phyloP scores from a whole-genome alignment of 331 rosid genomes.

The Rosa hybrid region DNA sequence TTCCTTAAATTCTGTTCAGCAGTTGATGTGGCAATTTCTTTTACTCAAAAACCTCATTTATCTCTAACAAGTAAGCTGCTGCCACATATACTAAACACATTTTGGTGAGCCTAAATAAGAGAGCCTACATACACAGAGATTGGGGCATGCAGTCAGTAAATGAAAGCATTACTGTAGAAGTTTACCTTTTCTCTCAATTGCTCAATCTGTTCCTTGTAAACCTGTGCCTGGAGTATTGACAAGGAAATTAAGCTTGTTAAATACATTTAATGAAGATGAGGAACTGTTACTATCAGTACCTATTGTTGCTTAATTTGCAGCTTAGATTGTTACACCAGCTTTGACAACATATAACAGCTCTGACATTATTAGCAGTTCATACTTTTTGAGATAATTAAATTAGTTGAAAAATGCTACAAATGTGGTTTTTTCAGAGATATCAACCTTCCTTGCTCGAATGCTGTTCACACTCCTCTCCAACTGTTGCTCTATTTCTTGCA shows the following conservation, averaged over 20 bases:
- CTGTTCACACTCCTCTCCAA: constrained; percentile 62
- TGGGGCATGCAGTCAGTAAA: neutral
- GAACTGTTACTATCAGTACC: neutral
- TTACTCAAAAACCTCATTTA: neutral
- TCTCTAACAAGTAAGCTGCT: neutral
- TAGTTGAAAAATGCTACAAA: neutral
- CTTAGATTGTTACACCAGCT: neutral
- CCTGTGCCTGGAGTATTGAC: constrained; percentile 50
- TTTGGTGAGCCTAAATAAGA: neutral
- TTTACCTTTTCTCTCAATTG: constrained; percentile 69
- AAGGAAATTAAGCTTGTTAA: constrained; percentile 18
- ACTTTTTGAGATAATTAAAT: neutral
- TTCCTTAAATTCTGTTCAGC: neutral
- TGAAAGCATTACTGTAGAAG: neutral
- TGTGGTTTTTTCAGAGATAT: neutral
- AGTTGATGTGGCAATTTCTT: neutral
- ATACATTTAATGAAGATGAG: neutral
- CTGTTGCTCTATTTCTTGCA: constrained; percentile 66
- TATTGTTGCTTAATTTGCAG: constrained; percentile 5
- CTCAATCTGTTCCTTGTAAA: constrained; percentile 66
- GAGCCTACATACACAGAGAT: neutral
- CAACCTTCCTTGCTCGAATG: constrained; percentile 80
- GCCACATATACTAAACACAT: neutral
- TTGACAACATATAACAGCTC: neutral
- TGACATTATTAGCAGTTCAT: neutral